phyloP scores from a whole-genome alignment of 2,329 filamentous ascomycete species.

The Myriosclerotinia curreyana region DNA sequence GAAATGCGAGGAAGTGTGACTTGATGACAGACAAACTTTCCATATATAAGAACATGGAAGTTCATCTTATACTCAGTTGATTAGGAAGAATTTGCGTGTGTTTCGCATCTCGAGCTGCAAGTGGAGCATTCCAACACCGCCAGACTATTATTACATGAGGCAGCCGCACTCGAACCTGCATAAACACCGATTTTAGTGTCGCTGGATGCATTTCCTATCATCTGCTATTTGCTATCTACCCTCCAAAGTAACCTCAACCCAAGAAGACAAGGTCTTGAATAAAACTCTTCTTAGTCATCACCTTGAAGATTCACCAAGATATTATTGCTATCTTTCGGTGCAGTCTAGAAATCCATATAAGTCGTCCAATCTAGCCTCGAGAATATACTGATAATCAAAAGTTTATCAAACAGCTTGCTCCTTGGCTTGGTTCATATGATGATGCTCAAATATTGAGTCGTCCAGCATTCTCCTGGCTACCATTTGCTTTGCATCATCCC shows the following conservation, averaged over 20 bases:
- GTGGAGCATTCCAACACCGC: neutral
- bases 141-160: neutral
- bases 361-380: neutral
- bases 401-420: conserved; percentile 25
- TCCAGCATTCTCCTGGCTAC: conserved; percentile 25
- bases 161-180: neutral
- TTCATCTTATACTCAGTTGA: neutral
- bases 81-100: neutral
- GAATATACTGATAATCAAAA: neutral
- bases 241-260: neutral
- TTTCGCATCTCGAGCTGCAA: neutral
- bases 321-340: neutral
- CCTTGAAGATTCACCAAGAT: neutral
- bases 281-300: neutral
- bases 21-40: neutral
- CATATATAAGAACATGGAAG: neutral
- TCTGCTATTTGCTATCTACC: neutral
- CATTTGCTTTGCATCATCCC: conserved; percentile 27
- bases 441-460: conserved; percentile 14
- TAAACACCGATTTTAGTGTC: conserved; percentile 19
- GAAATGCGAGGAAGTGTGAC: neutral
- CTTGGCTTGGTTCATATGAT: conserved; percentile 28
- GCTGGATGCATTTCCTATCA: neutral
- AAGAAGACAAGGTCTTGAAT: neutral
- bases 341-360: neutral